Conservation (phyloP, 2,329 filamentous ascomycete species). For the Sporothrix brunneoviolacea region DNA sequence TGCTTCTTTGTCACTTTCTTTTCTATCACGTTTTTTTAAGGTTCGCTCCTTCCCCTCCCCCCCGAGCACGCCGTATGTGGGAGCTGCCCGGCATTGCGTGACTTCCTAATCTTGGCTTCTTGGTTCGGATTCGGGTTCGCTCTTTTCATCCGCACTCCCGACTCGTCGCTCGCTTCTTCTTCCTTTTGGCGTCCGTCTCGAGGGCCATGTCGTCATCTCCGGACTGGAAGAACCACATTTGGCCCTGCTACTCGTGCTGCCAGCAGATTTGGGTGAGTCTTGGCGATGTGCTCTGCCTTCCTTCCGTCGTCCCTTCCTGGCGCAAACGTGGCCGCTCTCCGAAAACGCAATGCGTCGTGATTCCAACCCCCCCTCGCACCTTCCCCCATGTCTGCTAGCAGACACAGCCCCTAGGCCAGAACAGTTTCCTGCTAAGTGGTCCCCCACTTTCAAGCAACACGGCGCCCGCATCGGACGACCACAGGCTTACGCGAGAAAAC, state of each 20-base stretch:
- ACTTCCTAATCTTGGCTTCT: background rate
- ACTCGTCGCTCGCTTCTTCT: background rate
- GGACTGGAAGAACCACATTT: conserved; percentile 14
- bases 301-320: background rate
- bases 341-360: conserved; percentile 1
- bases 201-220: conserved; percentile 13
- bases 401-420: no score
- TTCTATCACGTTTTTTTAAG: no score
- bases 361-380: background rate
- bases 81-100: no score
- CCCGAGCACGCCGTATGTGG: no score
- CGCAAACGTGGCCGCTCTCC: background rate
- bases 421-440: no score
- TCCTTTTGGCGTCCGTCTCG: background rate
- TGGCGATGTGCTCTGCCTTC: conserved; percentile 13
- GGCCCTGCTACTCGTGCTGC: conserved; percentile 30
- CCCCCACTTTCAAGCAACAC: no score
- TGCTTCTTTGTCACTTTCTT: no score
- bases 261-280: conserved; percentile 27
- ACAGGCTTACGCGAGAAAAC: no score
- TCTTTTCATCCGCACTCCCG: background rate
- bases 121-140: background rate
- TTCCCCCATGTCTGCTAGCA: background rate
- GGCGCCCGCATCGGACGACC: no score
- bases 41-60: no score